phyloP scores from a whole-genome alignment of 768 basidiomycete species.

The Clavaria fumosa region DNA sequence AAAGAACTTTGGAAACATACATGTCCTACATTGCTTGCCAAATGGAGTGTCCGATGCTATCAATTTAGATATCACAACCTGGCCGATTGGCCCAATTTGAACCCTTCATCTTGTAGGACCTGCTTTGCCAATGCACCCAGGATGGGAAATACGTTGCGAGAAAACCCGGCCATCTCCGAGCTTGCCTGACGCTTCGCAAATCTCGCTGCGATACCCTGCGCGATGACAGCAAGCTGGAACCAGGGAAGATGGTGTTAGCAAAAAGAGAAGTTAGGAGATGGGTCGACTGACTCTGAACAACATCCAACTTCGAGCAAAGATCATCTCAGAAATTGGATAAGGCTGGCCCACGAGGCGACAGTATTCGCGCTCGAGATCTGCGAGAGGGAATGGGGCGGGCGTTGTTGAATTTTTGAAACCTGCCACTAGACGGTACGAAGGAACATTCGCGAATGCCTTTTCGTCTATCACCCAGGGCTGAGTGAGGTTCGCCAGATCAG shows the following conservation, averaged over 20 bases:
- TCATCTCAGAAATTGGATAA: constrained; percentile 68
- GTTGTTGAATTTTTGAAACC: constrained; percentile 57
- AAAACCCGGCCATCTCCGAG: constrained; percentile 52
- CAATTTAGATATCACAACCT: too few species aligned
- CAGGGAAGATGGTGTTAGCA: constrained; percentile 3
- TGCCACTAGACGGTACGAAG: constrained; percentile 11
- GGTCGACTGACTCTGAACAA: constrained; percentile 52
- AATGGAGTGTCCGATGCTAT: too few species aligned
- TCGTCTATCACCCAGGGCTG: constrained; percentile 62
- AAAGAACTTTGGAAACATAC: too few species aligned
- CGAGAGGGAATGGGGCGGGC: constrained; percentile 44
- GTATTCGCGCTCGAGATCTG: constrained; percentile 71
- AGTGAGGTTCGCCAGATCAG: constrained; percentile 83
- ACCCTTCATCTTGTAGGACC: constrained; percentile 40
- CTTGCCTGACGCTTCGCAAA: constrained; percentile 78
- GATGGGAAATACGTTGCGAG: constrained; percentile 35
- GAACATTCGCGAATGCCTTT: constrained; percentile 20
- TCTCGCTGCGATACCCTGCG: constrained; percentile 83
- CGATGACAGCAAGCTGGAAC: constrained; percentile 57
- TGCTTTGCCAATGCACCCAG: constrained; percentile 48
- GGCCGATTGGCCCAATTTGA: too few species aligned
- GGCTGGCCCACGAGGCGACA: constrained; percentile 46
- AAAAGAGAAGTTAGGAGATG: background rate
- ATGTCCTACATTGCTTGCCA: too few species aligned
- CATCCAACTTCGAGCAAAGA: constrained; percentile 78